These are phyloP conservation scores for Sphagnum fallax DNA, from an alignment of 228 moss, liverwort and hornwort species.

Conservation along the genomic window DNA sequence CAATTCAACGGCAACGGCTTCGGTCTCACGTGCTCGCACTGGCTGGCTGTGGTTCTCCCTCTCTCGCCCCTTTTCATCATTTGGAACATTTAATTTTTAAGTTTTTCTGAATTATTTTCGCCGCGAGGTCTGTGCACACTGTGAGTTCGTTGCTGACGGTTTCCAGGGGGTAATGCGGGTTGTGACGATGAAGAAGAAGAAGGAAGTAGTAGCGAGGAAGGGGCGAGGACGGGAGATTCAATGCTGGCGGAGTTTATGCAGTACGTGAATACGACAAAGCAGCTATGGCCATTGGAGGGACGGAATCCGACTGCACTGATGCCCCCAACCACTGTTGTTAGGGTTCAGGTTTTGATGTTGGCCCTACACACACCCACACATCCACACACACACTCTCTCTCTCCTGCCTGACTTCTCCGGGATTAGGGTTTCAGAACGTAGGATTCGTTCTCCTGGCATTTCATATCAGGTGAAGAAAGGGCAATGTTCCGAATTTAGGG, in stretches of 20 bases:
- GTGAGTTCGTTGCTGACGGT: background rate
- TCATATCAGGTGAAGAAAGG: background rate
- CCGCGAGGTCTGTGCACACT: background rate
- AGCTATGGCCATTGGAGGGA: conserved; percentile 75
- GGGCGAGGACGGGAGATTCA: conserved; percentile 37
- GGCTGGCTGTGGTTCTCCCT: conserved; percentile 3
- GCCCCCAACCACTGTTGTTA: conserved; percentile 70
- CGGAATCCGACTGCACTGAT: conserved; percentile 69
- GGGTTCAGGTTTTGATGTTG: conserved; percentile 29
- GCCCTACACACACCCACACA: too few species aligned
- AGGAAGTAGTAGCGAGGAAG: conserved; percentile 32
- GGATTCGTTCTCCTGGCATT: too few species aligned
- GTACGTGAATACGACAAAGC: conserved; percentile 68
- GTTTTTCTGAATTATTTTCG: background rate
- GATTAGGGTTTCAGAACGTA: background rate
- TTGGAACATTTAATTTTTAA: background rate
- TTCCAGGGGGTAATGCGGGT: background rate
- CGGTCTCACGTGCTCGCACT: background rate
- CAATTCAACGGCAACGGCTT: background rate
- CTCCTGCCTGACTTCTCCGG: background rate
- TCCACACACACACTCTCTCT: background rate
- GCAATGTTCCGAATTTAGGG: background rate
- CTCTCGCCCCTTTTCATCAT: background rate
- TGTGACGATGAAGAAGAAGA: background rate
- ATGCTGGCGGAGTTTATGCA: conserved; percentile 70